These are phyloP conservation scores for Myxozyma mucilagina DNA, from an alignment of 805 yeast species.

Conservation along the genomic window DNA sequence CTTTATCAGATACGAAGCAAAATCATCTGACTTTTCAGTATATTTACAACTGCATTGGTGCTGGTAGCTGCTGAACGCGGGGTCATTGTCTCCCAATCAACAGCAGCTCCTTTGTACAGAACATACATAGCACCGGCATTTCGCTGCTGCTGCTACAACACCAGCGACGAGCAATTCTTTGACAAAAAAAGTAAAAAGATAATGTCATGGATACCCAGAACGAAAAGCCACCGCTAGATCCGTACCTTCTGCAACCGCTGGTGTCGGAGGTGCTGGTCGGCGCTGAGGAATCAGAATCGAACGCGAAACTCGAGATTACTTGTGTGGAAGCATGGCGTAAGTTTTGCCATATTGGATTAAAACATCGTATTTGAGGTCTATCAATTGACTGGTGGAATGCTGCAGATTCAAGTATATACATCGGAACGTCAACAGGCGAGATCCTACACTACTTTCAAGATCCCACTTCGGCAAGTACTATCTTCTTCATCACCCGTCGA, in stretches of 20 bases:
- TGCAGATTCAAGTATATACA: slow-evolving; percentile 45
- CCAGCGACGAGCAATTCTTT: not conserved
- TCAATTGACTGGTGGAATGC: not conserved
- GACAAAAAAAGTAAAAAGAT: not conserved
- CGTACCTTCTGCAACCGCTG: slow-evolving; percentile 30
- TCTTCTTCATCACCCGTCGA: not conserved
- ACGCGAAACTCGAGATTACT: slow-evolving; percentile 27
- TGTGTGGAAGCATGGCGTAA: slow-evolving; percentile 38
- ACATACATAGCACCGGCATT: too few species aligned
- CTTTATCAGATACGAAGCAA: too few species aligned
- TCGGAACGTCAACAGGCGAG: slow-evolving; percentile 59
- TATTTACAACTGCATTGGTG: too few species aligned
- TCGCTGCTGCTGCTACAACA: not conserved
- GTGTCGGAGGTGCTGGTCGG: slow-evolving; percentile 22
- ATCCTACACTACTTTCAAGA: slow-evolving; percentile 52
- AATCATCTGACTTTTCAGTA: too few species aligned
- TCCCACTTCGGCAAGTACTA: slow-evolving; percentile 25
- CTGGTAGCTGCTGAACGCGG: too few species aligned
- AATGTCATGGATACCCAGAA: slow-evolving; percentile 22
- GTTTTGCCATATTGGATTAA: slow-evolving; percentile 1
- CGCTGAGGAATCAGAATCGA: slow-evolving; percentile 28
- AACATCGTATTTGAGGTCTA: not conserved
- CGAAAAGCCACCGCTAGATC: slow-evolving; percentile 24
- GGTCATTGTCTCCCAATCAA: too few species aligned
- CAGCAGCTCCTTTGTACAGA: too few species aligned